Evolutionary conservation across 1,284 basidiomycete genomes (phyloP), one percentile per base, ranked within the genome.

Genomic region (Mycocalia duriaeana): DNA sequence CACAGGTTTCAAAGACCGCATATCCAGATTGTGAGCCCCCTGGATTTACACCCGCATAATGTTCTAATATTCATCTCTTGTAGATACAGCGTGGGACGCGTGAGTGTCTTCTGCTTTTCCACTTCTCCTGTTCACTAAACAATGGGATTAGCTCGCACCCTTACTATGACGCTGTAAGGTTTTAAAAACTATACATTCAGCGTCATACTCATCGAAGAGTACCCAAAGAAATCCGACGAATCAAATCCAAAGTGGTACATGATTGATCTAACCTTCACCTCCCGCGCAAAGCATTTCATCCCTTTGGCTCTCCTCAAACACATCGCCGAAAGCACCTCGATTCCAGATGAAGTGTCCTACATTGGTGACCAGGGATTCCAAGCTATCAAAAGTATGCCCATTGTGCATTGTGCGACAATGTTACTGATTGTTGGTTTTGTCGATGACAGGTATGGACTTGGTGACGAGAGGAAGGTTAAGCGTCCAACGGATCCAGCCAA

Each of bases 231-330:
- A 79, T 82, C 91, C 0, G 74, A 88, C 45, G 58, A 81, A 57
- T 74, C 78, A 1, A 71, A 79, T 7, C 94, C 94, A 1, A 91
- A 81, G 57, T 98, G 95, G 95, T 95, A 77, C 71, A 95, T 97
- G 90, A 86, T 94, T 43, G 86, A 92, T 57, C 75, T 92, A 26
- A 76, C 73, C 24, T 94, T 94, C 63, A 61, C 67, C n/a, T 66
- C 76, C 6, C 82, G 87, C 23, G 74, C 90, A 5, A 55, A 64
- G 7, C 72, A 94, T 66, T 89, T 92, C 51, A 80, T 97, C 2
- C 86, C 94, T 1, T 72, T 97, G 4, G 74, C 84, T 2, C 68
- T 94, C 1, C 71, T 97, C 46, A 84, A 88, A 45, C 68, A 73
- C 34, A 77, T 95, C 28, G 79, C 82, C 8, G 67, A 69, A 8